Evolutionary conservation across 768 basidiomycete genomes (phyloP).

Genomic region (Kwoniella sp.): DNA sequence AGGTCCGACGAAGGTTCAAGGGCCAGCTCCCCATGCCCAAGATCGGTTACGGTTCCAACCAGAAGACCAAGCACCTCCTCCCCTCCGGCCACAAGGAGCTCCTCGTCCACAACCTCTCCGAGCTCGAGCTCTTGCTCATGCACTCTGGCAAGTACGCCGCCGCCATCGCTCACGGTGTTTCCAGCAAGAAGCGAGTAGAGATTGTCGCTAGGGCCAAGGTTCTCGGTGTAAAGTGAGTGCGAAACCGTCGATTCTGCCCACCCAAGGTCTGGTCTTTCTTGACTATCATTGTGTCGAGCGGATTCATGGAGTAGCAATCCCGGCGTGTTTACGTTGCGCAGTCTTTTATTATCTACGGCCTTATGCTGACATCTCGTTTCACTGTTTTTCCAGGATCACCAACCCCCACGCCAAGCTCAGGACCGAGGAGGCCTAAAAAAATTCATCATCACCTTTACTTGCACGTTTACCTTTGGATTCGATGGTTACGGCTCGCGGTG

Average conservation of each 20-base stretch:
- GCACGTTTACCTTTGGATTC: slow-evolving; percentile 6
- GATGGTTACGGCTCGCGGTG: not conserved
- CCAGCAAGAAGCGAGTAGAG: slow-evolving; percentile 86
- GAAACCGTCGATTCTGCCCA: not conserved
- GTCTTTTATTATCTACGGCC: too few species aligned
- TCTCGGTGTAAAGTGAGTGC: slow-evolving; percentile 67
- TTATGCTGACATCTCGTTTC: slow-evolving; percentile 4
- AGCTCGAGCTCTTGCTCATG: slow-evolving; percentile 94
- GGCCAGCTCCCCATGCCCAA: slow-evolving; percentile 96
- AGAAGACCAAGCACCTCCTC: slow-evolving; percentile 92
- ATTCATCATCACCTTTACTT: slow-evolving; percentile 2
- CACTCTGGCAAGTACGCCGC: slow-evolving; percentile 96
- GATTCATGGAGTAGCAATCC: too few species aligned
- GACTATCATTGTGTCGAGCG: too few species aligned
- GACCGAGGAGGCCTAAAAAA: slow-evolving; percentile 73
- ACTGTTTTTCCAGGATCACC: slow-evolving; percentile 65
- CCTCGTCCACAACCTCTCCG: slow-evolving; percentile 88
- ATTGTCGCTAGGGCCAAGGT: slow-evolving; percentile 78
- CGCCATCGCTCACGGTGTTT: slow-evolving; percentile 94
- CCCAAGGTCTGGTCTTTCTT: too few species aligned
- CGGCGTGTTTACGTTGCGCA: too few species aligned
- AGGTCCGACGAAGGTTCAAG: slow-evolving; percentile 62
- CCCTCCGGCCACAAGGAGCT: slow-evolving; percentile 96
- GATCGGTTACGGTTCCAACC: slow-evolving; percentile 90
- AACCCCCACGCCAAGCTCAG: slow-evolving; percentile 89